phyloP scores from a whole-genome alignment of 1,284 basidiomycete species.

The Puccinia coronata region DNA sequence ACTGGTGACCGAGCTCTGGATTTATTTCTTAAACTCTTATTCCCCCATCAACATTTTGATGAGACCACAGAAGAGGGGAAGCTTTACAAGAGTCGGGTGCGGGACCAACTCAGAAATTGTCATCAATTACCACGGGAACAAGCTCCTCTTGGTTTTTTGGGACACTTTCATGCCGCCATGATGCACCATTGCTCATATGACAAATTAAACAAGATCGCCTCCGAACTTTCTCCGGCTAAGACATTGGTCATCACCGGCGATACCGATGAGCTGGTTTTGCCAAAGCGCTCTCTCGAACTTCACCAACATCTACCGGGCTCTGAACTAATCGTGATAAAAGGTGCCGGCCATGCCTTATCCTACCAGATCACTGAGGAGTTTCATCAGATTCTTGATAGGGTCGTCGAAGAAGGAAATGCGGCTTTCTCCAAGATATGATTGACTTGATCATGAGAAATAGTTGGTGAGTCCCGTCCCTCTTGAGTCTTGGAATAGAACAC shows the following conservation, averaged over 20 bases:
- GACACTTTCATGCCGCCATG: constrained; percentile 4
- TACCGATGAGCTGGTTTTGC: not conserved
- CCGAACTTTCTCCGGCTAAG: not conserved
- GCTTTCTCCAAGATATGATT: too few species aligned
- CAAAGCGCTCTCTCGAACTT: not conserved
- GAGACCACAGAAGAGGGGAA: not conserved
- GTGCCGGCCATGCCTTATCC: constrained; percentile 25
- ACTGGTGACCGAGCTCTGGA: not conserved
- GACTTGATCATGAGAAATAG: too few species aligned
- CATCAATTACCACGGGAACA: constrained; percentile 1
- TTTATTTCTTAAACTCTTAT: not conserved
- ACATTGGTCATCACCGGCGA: constrained; percentile 3
- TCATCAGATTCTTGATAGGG: too few species aligned
- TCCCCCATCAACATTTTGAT: not conserved
- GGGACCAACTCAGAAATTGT: not conserved
- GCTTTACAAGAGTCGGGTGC: not conserved
- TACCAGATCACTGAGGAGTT: too few species aligned
- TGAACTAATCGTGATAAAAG: constrained; percentile 15
- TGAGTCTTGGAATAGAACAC: too few species aligned
- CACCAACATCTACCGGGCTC: constrained; percentile 12
- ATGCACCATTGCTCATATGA: not conserved
- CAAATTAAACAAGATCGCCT: not conserved
- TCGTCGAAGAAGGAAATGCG: too few species aligned
- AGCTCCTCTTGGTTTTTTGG: not conserved
- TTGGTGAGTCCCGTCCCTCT: too few species aligned